A percentile compares a stretch with the other conserved stretches of the same genome.
Evolutionary conservation across 306 rosid species (phyloP).

Genomic region (Corylus heterophylla): DNA sequence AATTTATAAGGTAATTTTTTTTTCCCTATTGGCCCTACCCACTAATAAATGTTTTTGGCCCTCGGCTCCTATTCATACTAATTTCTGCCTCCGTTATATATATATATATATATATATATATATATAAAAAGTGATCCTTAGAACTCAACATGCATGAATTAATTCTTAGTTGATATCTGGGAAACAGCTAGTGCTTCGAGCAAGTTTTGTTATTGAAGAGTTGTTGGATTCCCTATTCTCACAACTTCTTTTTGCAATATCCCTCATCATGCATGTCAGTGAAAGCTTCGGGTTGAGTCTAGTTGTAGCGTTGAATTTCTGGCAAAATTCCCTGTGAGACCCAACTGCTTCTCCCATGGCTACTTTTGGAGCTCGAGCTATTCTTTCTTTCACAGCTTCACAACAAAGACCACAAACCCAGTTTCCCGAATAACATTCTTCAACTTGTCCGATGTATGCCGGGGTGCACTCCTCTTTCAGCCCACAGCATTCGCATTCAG

Average conservation of each 20-base stretch:
- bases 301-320: conserved; percentile 41
- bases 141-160: too few species aligned
- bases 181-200: conserved; percentile 52
- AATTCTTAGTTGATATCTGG: conserved; percentile 21
- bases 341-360: conserved; percentile 46
- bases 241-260: conserved; percentile 49
- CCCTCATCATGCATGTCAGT: conserved; percentile 57
- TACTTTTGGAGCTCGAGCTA: conserved; percentile 5
- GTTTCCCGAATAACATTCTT: conserved; percentile 40
- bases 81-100: too few species aligned
- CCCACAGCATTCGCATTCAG: conserved; percentile 68
- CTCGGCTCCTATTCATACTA: too few species aligned
- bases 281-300: conserved; percentile 70
- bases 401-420: conserved; percentile 88
- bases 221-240: conserved; percentile 36
- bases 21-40: too few species aligned
- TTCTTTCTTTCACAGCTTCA: conserved; percentile 64
- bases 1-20: too few species aligned
- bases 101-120: too few species aligned
- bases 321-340: conserved; percentile 49
- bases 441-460: conserved; percentile 45
- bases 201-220: conserved; percentile 23
- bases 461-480: conserved; percentile 63
- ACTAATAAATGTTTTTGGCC: too few species aligned
- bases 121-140: too few species aligned